These are phyloP conservation scores for Bipolaris victoriae DNA, from an alignment of 2,329 filamentous ascomycete species.

Conservation along the genomic window DNA sequence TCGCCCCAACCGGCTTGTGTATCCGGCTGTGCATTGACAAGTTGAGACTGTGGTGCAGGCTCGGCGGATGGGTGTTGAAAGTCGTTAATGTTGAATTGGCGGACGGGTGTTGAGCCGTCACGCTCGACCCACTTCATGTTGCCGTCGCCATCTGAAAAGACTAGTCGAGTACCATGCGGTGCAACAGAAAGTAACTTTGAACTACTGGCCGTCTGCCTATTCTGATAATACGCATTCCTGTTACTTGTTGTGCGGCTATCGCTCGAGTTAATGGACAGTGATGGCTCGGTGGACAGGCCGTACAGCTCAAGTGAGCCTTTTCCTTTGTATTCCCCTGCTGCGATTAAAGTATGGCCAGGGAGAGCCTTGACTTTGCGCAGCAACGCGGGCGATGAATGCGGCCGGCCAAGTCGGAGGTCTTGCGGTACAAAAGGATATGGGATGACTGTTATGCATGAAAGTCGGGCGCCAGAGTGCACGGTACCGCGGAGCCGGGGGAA, in stretches of 20 bases:
- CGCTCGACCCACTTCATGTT: constrained; percentile 90
- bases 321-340: constrained; percentile 88
- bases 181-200: constrained; percentile 83
- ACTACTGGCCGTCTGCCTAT: constrained; percentile 80
- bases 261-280: constrained; percentile 39
- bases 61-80: constrained; percentile 3
- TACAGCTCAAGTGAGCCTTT: constrained; percentile 93
- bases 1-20: constrained; percentile 52
- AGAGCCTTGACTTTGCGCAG: constrained; percentile 61
- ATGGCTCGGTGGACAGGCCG: constrained; percentile 58
- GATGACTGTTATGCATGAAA: constrained; percentile 74
- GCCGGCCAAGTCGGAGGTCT: constrained; percentile 63
- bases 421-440: constrained; percentile 70
- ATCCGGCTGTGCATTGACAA: constrained; percentile 2
- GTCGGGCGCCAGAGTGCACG: constrained; percentile 80
- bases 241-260: constrained; percentile 37
- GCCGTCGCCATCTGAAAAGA: constrained; percentile 83
- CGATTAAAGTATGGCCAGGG: constrained; percentile 71
- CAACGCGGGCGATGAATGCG: constrained; percentile 61
- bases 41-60: background rate
- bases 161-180: constrained; percentile 80
- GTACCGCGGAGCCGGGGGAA: constrained; percentile 80
- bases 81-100: constrained; percentile 64
- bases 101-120: constrained; percentile 68
- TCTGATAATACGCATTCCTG: constrained; percentile 59